Percentiles rank a stretch among this genome's conserved stretches.
Evolutionary conservation across 768 basidiomycete genomes (phyloP).

Genomic region (Calocybe indica): DNA sequence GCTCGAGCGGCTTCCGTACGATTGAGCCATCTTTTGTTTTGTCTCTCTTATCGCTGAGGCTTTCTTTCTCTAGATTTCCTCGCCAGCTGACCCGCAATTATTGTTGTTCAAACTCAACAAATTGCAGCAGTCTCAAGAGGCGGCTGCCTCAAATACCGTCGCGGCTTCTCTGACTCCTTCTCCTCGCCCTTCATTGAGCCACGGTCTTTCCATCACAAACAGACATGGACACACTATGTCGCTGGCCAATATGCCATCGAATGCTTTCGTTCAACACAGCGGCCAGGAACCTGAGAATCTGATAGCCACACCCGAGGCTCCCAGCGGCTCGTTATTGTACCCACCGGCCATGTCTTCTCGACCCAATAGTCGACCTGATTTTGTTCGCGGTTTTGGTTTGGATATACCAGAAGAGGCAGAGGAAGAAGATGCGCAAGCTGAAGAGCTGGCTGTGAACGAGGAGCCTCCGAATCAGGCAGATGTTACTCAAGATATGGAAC

Average conservation of each 20-base stretch:
- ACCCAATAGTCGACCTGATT: constrained; percentile 61
- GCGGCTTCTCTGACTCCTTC: constrained; percentile 62
- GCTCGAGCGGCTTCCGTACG: constrained; percentile 80
- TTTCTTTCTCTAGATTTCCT: constrained; percentile 60
- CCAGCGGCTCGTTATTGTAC: constrained; percentile 42
- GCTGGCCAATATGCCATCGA: constrained; percentile 45
- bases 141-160: constrained; percentile 46
- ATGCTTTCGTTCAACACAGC: constrained; percentile 62
- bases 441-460: constrained; percentile 28
- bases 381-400: constrained; percentile 72
- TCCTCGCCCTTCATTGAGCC: constrained; percentile 38
- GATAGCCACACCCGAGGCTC: constrained; percentile 53
- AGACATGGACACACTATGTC: constrained; percentile 75
- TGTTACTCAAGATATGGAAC: constrained; percentile 21
- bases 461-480: constrained; percentile 7
- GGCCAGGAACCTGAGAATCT: constrained; percentile 29
- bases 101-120: constrained; percentile 81
- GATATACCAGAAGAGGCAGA: constrained; percentile 77
- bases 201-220: constrained; percentile 33
- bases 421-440: constrained; percentile 36
- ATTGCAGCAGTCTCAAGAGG: constrained; percentile 66
- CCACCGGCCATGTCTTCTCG: constrained; percentile 37
- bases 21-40: constrained; percentile 19
- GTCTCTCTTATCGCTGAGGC: constrained; percentile 15
- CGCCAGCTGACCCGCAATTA: constrained; percentile 82